These are phyloP conservation scores for Penicillium arizonense DNA, from an alignment of 495 filamentous ascomycete genomes.

Conservation along the genomic window DNA sequence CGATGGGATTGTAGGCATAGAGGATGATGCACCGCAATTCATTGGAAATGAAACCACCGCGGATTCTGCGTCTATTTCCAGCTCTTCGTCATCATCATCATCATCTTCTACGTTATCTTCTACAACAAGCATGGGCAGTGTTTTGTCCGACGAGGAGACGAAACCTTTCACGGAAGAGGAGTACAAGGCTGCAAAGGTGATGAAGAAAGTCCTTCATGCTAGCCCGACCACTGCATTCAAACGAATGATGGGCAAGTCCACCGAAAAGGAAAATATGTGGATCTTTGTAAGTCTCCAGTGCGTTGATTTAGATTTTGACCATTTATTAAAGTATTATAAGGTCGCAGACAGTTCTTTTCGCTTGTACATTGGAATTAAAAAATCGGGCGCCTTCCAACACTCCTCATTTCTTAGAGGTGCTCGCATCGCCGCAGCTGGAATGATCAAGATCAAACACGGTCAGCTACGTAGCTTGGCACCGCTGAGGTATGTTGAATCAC, in stretches of 20 bases:
- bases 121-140: neutral
- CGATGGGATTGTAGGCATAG: constrained; percentile 67
- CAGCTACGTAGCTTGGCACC: constrained; percentile 57
- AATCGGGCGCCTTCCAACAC: constrained; percentile 86
- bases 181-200: constrained; percentile 51
- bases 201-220: constrained; percentile 65
- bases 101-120: neutral
- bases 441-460: constrained; percentile 82
- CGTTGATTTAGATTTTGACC: neutral
- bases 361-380: constrained; percentile 89
- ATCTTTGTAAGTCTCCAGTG: constrained; percentile 61
- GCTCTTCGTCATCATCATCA: constrained; percentile 10
- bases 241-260: constrained; percentile 65
- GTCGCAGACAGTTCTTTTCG: constrained; percentile 77
- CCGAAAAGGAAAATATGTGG: constrained; percentile 80
- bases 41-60: constrained; percentile 14
- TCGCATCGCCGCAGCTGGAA: constrained; percentile 76
- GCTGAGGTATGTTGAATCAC: constrained; percentile 23
- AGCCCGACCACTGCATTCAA: constrained; percentile 68
- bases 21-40: constrained; percentile 58
- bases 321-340: constrained; percentile 11
- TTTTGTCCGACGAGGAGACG: neutral
- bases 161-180: neutral
- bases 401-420: constrained; percentile 81
- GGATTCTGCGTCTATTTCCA: neutral